phyloP scores from a whole-genome alignment of 2,329 filamentous ascomycete species.

The Penicillium sp. region DNA sequence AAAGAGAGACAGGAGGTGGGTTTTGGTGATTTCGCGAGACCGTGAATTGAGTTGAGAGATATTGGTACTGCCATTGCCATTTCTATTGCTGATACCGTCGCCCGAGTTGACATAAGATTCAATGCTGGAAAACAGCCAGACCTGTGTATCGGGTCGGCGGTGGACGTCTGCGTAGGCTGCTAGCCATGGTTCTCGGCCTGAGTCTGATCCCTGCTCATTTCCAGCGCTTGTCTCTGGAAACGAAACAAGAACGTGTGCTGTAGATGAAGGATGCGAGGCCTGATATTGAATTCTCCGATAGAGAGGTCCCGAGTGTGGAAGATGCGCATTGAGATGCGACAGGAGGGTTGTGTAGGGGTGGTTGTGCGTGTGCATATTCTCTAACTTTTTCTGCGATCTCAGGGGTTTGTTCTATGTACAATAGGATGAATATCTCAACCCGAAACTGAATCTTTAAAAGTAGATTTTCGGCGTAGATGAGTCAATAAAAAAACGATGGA shows the following conservation, averaged over 20 bases:
- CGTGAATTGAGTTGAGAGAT: not conserved
- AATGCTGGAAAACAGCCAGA: slow-evolving; percentile 47
- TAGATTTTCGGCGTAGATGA: not conserved
- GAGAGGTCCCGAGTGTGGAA: slow-evolving; percentile 45
- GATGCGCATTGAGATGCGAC: slow-evolving; percentile 36
- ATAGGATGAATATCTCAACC: not conserved
- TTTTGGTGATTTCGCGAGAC: not conserved
- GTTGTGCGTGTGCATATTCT: slow-evolving; percentile 8
- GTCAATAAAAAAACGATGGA: not conserved
- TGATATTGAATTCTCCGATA: slow-evolving; percentile 47
- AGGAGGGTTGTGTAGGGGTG: slow-evolving; percentile 23
- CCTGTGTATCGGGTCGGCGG: slow-evolving; percentile 46
- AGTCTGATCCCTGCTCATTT: not conserved
- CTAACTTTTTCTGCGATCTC: not conserved
- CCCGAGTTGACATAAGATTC: slow-evolving; percentile 28
- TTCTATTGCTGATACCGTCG: not conserved
- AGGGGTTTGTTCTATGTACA: no score
- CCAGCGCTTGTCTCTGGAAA: slow-evolving; percentile 21
- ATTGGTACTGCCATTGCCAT: slow-evolving; percentile 5
- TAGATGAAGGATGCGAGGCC: slow-evolving; percentile 35
- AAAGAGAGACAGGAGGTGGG: slow-evolving; percentile 15
- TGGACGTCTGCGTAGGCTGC: slow-evolving; percentile 47
- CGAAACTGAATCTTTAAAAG: not conserved
- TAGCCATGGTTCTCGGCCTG: slow-evolving; percentile 39
- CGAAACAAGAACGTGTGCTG: slow-evolving; percentile 40